These are phyloP conservation scores for Trypanosoma theileri DNA, from an alignment of 208 protist genomes.

Conservation along the genomic window DNA sequence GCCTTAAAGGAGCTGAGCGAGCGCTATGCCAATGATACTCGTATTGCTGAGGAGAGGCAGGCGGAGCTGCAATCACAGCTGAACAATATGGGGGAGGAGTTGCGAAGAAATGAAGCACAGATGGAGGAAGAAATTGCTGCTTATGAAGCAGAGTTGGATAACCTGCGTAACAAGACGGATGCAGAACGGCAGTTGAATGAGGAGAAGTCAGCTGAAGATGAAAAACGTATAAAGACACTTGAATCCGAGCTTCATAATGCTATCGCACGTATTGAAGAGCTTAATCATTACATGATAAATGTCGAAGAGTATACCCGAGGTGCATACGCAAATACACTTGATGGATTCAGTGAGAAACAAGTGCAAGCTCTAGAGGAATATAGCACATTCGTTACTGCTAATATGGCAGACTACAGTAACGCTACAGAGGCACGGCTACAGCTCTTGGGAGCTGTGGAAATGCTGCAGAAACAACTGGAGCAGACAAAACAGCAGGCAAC, in stretches of 20 bases:
- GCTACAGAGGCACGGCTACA: slow-evolving; percentile 13
- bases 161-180: slow-evolving; percentile 15
- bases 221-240: slow-evolving; percentile 1
- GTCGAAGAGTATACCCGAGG: slow-evolving; percentile 22
- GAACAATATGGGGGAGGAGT: slow-evolving; percentile 31
- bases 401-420: slow-evolving; percentile 23
- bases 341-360: slow-evolving; percentile 37
- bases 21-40: slow-evolving; percentile 26
- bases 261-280: slow-evolving; percentile 3
- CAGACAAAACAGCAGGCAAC: slow-evolving; percentile 34
- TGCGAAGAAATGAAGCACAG: slow-evolving; percentile 32
- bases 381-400: slow-evolving; percentile 13
- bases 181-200: slow-evolving; percentile 10
- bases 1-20: slow-evolving; percentile 20
- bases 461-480: slow-evolving; percentile 37
- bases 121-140: slow-evolving; percentile 32
- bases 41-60: slow-evolving; percentile 25
- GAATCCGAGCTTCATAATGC: slow-evolving; percentile 12
- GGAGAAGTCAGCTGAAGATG: slow-evolving; percentile 13
- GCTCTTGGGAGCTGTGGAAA: slow-evolving; percentile 27
- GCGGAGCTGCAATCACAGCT: slow-evolving; percentile 28
- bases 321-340: slow-evolving; percentile 28
- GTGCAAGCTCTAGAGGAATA: slow-evolving; percentile 34
- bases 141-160: slow-evolving; percentile 26
- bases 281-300: slow-evolving; percentile 28